These are phyloP conservation scores for sorghum (Sorghum bicolor) DNA, from an alignment of 176 grass and related monocot species.

Conservation along the genomic window DNA sequence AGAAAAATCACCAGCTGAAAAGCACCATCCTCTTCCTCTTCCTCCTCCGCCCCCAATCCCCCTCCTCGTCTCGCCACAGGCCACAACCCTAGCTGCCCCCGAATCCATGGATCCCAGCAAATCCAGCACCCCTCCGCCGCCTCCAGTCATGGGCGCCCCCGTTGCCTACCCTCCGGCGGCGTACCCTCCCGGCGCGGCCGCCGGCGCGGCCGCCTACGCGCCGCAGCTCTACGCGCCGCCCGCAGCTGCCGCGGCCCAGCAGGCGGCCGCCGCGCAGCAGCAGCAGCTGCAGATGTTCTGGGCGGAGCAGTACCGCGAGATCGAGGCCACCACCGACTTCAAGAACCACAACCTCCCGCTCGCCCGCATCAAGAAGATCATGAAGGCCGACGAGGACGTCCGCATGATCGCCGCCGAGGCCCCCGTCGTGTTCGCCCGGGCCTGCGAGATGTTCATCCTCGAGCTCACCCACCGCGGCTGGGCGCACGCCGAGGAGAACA, in stretches of 20 bases:
- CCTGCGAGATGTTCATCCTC: slow-evolving; percentile 95
- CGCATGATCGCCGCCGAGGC: slow-evolving; percentile 95
- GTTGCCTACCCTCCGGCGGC: slow-evolving; percentile 50
- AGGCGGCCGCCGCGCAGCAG: slow-evolving; percentile 55
- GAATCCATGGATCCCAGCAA: slow-evolving; percentile 67
- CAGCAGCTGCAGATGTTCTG: slow-evolving; percentile 92
- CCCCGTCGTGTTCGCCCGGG: slow-evolving; percentile 80
- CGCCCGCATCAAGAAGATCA: slow-evolving; percentile 95
- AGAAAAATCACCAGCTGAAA: slow-evolving; percentile 24
- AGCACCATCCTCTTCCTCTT: slow-evolving; percentile 20
- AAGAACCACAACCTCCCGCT: slow-evolving; percentile 90
- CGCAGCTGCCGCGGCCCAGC: slow-evolving; percentile 36
- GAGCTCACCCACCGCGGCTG: slow-evolving; percentile 86
- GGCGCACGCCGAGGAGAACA: slow-evolving; percentile 96
- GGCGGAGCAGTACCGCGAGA: slow-evolving; percentile 89
- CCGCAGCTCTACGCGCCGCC: slow-evolving; percentile 64
- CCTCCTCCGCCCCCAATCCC: slow-evolving; percentile 30
- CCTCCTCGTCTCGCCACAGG: not conserved
- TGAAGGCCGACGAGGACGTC: slow-evolving; percentile 97
- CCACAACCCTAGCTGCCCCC: slow-evolving; percentile 49
- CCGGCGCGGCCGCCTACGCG: slow-evolving; percentile 27
- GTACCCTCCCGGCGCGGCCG: slow-evolving; percentile 32
- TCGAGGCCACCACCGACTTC: slow-evolving; percentile 76
- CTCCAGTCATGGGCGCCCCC: slow-evolving; percentile 50
- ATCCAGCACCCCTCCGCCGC: slow-evolving; percentile 53